Evolutionary conservation across 2,329 filamentous ascomycete species (phyloP).

Genomic region (Ophiostoma triangulosporum): DNA sequence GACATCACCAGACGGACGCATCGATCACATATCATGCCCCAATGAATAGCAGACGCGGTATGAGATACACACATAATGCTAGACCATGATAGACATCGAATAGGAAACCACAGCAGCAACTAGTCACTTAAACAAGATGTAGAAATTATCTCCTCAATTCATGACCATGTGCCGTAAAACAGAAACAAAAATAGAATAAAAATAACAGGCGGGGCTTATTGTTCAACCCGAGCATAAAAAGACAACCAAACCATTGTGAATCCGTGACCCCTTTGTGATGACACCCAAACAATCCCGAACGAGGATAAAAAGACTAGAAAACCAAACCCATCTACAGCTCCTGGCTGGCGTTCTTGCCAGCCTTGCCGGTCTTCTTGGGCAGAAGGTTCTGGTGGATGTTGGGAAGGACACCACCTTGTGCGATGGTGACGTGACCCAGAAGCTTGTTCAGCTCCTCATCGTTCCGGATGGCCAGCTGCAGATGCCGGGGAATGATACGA

Average conservation of each 20-base stretch:
- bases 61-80: too few species aligned
- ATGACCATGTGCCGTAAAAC: conserved; percentile 45
- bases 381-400: conserved; percentile 99
- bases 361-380: conserved; percentile 97
- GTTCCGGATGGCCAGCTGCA: conserved; percentile 98
- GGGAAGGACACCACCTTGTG: conserved; percentile 92
- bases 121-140: background rate
- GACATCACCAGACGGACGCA: too few species aligned
- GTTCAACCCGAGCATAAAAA: conserved; percentile 54
- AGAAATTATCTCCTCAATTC: conserved; percentile 41
- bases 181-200: conserved; percentile 16
- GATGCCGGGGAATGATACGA: conserved; percentile 97
- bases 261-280: conserved; percentile 72
- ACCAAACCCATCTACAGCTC: conserved; percentile 59
- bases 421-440: conserved; percentile 92
- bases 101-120: too few species aligned
- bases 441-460: conserved; percentile 99
- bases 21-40: too few species aligned
- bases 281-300: conserved; percentile 52
- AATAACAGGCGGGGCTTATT: conserved; percentile 42
- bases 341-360: conserved; percentile 82
- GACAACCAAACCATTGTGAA: conserved; percentile 56
- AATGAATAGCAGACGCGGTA: too few species aligned
- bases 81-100: too few species aligned
- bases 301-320: conserved; percentile 43